These are phyloP conservation scores for Xylaria castorea DNA, from an alignment of 495 filamentous ascomycete species.

Conservation along the genomic window DNA sequence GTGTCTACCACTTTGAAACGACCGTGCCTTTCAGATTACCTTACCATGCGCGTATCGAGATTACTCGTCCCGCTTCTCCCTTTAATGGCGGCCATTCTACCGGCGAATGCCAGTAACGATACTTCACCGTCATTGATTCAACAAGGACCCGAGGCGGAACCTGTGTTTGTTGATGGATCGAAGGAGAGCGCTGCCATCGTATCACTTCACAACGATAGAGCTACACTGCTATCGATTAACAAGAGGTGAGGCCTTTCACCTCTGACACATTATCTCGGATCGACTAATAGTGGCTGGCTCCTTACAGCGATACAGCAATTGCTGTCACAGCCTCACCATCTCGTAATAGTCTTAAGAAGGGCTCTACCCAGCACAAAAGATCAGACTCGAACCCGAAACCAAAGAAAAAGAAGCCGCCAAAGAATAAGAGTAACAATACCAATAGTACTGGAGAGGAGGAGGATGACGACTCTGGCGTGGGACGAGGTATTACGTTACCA, in stretches of 20 bases:
- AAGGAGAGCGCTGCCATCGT: background rate
- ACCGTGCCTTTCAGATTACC: background rate
- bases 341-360: background rate
- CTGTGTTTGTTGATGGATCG: background rate
- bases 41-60: background rate
- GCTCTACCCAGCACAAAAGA: background rate
- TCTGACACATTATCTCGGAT: background rate
- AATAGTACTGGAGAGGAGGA: background rate
- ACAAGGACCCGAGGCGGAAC: background rate
- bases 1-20: too few relatives aligned
- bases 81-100: background rate
- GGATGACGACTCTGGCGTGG: background rate
- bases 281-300: background rate
- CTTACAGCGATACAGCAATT: background rate
- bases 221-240: background rate
- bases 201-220: background rate
- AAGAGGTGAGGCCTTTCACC: background rate
- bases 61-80: background rate
- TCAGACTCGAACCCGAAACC: background rate
- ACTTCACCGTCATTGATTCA: background rate
- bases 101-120: background rate
- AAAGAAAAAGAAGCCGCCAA: conserved; percentile 1
- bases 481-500: background rate
- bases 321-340: background rate
- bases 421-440: background rate